Conservation (phyloP, 2,329 filamentous ascomycete genomes). For the Fulvia fulva region DNA sequence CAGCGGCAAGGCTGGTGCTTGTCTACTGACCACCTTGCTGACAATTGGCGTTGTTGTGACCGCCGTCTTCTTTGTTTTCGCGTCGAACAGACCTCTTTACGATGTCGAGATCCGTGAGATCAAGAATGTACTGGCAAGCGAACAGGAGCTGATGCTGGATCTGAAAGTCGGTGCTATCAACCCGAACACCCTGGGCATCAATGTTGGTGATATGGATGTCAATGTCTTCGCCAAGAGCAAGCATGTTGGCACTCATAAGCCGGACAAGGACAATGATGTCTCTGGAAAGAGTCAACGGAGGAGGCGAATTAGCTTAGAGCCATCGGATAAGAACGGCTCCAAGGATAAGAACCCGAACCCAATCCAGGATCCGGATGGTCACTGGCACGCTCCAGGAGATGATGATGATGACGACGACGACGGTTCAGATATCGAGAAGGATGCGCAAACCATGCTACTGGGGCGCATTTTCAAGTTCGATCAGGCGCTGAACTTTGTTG, state of each 20-base stretch:
- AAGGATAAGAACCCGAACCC: slow-evolving; percentile 14
- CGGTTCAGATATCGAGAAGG: slow-evolving; percentile 49
- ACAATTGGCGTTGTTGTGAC: slow-evolving; percentile 78
- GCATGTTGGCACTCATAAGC: slow-evolving; percentile 59
- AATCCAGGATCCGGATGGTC: slow-evolving; percentile 23
- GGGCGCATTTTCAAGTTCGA: slow-evolving; percentile 84
- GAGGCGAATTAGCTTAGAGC: no score
- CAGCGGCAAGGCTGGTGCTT: slow-evolving; percentile 71
- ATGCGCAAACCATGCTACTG: slow-evolving; percentile 81
- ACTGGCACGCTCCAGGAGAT: slow-evolving; percentile 26
- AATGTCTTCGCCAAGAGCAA: slow-evolving; percentile 94
- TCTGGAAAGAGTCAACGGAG: background rate
- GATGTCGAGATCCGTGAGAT: slow-evolving; percentile 76
- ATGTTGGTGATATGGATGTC: slow-evolving; percentile 79
- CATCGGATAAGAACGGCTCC: background rate
- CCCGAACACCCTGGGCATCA: slow-evolving; percentile 85
- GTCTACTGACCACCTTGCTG: slow-evolving; percentile 77
- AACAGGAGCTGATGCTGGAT: slow-evolving; percentile 94
- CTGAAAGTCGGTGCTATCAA: slow-evolving; percentile 84
- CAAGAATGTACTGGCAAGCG: slow-evolving; percentile 84
- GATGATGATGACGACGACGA: slow-evolving; percentile 50
- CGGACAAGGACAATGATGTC: background rate
- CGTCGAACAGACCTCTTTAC: slow-evolving; percentile 80
- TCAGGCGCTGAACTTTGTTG: slow-evolving; percentile 82
- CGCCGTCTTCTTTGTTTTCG: slow-evolving; percentile 82